Evolutionary conservation across 2,329 filamentous ascomycete species (phyloP).

Genomic region (Annulohypoxylon truncatum): DNA sequence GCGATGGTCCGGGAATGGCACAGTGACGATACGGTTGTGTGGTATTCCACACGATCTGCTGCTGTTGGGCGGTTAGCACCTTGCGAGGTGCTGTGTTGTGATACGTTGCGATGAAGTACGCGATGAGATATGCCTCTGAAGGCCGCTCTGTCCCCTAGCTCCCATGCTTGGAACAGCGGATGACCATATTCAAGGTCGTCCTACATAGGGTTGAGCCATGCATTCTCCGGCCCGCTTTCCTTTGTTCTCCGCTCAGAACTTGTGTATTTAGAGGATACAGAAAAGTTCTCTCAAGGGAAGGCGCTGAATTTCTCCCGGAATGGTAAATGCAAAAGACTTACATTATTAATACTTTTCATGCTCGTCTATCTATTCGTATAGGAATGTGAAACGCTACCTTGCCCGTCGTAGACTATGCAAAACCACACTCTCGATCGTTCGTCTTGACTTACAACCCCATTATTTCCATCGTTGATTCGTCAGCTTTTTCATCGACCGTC

Average conservation of each 20-base stretch:
- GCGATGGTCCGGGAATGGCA: background rate
- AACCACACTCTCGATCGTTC: background rate
- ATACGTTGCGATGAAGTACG: background rate
- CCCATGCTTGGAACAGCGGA: background rate
- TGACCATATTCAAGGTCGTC: background rate
- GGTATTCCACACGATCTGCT: background rate
- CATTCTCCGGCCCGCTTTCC: background rate
- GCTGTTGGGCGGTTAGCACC: background rate
- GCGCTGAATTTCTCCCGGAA: background rate
- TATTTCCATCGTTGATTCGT: constrained; percentile 1
- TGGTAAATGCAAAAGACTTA: constrained; percentile 4
- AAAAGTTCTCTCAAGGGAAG: constrained; percentile 28
- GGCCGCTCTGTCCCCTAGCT: background rate
- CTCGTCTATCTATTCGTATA: background rate
- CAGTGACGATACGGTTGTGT: background rate
- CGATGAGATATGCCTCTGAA: background rate
- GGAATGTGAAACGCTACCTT: constrained; percentile 14
- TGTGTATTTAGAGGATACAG: constrained; percentile 39
- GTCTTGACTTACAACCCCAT: background rate
- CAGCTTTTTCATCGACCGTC: constrained; percentile 7
- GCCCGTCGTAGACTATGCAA: constrained; percentile 15
- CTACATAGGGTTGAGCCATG: background rate
- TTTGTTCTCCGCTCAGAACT: background rate
- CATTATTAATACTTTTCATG: background rate
- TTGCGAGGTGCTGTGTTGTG: background rate